These are phyloP conservation scores for Mortierella sp. DNA, from an alignment of 371 early-diverging fungal species.

Conservation along the genomic window DNA sequence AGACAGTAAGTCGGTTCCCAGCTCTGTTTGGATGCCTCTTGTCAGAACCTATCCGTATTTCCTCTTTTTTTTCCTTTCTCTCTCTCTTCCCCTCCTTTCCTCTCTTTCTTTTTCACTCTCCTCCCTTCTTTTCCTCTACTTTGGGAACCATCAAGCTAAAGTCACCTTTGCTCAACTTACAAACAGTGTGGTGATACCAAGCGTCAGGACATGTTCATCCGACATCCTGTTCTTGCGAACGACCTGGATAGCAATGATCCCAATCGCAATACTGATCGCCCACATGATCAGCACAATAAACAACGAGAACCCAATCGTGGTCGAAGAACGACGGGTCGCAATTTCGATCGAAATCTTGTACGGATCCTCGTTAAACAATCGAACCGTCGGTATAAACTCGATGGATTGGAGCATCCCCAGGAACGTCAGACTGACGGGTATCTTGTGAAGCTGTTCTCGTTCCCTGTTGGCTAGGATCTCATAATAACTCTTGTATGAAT, in stretches of 20 bases:
- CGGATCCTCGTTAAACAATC: conserved; percentile 21
- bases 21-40: no score
- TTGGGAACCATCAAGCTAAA: no score
- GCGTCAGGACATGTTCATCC: conserved; percentile 50
- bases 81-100: no score
- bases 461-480: conserved; percentile 49
- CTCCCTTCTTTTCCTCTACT: no score
- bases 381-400: conserved; percentile 39
- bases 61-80: no score
- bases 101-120: no score
- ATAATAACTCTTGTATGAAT: conserved; percentile 45
- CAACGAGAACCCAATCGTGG: conserved; percentile 46
- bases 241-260: conserved; percentile 48
- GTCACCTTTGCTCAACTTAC: conserved; percentile 1
- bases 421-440: conserved; percentile 43
- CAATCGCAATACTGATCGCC: conserved; percentile 52
- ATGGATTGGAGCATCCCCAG: conserved; percentile 45
- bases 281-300: conserved; percentile 59
- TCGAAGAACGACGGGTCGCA: conserved; percentile 35
- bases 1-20: conserved; percentile 4
- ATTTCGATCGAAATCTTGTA: conserved; percentile 44
- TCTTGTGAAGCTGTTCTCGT: conserved; percentile 39
- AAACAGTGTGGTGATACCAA: conserved; percentile 54
- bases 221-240: conserved; percentile 29
- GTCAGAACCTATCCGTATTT: no score